A percentile compares a stretch with the other conserved stretches of the same genome.
phyloP scores from a whole-genome alignment of 2,329 filamentous ascomycete species.

The Aspergillus eucalypticola region DNA sequence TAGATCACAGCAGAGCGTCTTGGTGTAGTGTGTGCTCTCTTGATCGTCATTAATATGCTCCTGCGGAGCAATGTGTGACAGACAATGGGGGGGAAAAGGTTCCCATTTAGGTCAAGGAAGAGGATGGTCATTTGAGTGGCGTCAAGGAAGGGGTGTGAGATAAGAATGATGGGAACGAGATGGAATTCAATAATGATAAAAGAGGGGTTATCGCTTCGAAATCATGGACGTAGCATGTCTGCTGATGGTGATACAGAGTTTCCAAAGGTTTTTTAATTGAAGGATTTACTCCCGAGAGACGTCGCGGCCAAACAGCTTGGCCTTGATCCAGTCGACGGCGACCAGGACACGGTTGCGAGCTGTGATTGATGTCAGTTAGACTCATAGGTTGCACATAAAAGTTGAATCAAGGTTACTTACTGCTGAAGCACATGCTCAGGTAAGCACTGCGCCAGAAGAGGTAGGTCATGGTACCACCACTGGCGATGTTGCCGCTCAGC shows the following conservation, averaged over 20 bases:
- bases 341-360: conserved; percentile 94
- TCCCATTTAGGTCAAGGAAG: conserved; percentile 12
- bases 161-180: conserved; percentile 1
- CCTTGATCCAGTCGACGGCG: conserved; percentile 93
- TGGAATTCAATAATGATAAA: conserved; percentile 1
- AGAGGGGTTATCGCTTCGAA: conserved; percentile 18
- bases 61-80: not conserved
- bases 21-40: not conserved
- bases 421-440: conserved; percentile 99
- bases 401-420: conserved; percentile 60
- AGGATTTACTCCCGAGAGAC: conserved; percentile 57
- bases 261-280: conserved; percentile 8
- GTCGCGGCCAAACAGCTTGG: conserved; percentile 93
- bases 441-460: conserved; percentile 98
- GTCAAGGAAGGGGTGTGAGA: conserved; percentile 9
- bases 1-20: not conserved
- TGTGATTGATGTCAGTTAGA: conserved; percentile 41
- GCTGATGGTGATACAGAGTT: conserved; percentile 18
- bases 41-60: conserved; percentile 1
- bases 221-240: conserved; percentile 20
- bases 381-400: not conserved
- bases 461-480: conserved; percentile 90
- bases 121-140: conserved; percentile 20
- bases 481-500: conserved; percentile 95
- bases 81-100: not conserved